Percentiles rank a stretch among this genome's conserved stretches.
phyloP scores from a whole-genome alignment of 371 early-diverging fungal species.

The Mortierella sp. region DNA sequence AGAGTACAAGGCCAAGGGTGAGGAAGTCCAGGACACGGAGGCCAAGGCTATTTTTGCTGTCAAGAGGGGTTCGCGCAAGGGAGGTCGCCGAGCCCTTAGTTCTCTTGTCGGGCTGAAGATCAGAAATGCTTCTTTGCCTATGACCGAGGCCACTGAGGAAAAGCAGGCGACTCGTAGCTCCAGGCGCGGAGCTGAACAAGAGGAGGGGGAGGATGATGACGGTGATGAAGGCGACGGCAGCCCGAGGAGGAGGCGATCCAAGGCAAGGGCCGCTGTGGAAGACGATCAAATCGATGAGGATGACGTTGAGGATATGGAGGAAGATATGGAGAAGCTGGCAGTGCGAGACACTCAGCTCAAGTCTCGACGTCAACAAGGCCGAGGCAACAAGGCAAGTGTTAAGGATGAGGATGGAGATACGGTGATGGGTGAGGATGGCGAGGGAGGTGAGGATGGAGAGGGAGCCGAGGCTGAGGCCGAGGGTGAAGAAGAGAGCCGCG shows the following conservation, averaged over 20 bases:
- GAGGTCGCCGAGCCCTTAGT: constrained; percentile 46
- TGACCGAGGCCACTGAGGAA: not conserved
- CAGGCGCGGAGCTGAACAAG: constrained; percentile 7
- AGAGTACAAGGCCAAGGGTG: constrained; percentile 62
- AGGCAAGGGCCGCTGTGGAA: constrained; percentile 8
- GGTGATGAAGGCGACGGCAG: not conserved
- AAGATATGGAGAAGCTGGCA: not conserved
- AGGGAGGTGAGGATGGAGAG: not conserved
- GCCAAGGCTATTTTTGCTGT: constrained; percentile 46
- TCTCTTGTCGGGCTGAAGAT: constrained; percentile 47
- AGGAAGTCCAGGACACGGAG: constrained; percentile 47
- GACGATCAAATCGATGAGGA: not conserved
- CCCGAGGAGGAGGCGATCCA: not conserved
- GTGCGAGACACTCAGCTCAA: not conserved
- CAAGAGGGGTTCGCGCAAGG: constrained; percentile 49
- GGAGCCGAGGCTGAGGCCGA: too few species aligned
- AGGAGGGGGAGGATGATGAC: constrained; percentile 1
- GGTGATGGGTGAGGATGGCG: constrained; percentile 3
- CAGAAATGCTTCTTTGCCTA: constrained; percentile 28
- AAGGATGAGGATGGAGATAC: constrained; percentile 19
- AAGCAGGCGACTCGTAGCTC: constrained; percentile 12
- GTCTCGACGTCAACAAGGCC: not conserved
- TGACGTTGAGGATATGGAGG: constrained; percentile 10
- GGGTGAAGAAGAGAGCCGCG: not conserved
- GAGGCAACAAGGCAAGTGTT: not conserved